Evolutionary conservation across 805 yeast species (phyloP).

Genomic region (Candida methanosorbosa): DNA sequence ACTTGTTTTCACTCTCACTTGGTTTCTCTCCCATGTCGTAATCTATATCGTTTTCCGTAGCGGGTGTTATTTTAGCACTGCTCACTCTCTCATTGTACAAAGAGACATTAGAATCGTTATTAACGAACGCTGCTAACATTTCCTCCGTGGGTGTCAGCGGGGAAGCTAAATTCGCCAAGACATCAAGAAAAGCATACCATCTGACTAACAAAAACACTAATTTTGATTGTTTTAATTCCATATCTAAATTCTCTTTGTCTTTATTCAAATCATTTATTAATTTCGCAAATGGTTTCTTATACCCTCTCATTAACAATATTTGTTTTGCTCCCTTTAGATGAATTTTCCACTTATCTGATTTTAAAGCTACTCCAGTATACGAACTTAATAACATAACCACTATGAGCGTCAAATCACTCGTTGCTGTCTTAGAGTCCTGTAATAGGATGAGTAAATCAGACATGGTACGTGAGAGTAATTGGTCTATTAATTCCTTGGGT

Average conservation of each 20-base stretch:
- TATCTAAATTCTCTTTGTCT: constrained; percentile 8
- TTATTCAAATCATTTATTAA: constrained; percentile 11
- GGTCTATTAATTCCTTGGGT: constrained; percentile 37
- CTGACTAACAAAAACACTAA: constrained; percentile 48
- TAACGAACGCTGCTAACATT: constrained; percentile 11
- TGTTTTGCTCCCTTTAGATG: constrained; percentile 64
- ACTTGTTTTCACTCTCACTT: constrained; percentile 2
- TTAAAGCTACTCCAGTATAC: constrained; percentile 40
- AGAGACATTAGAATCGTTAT: background rate
- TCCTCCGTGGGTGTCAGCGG: constrained; percentile 26
- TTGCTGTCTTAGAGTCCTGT: constrained; percentile 41
- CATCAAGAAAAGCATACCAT: constrained; percentile 64
- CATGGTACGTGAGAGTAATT: constrained; percentile 47
- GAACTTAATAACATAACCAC: constrained; percentile 51
- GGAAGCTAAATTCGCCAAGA: constrained; percentile 54
- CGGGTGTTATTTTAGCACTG: background rate
- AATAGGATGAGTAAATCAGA: constrained; percentile 45
- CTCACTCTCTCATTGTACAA: background rate
- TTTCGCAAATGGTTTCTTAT: constrained; percentile 25
- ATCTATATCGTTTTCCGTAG: constrained; percentile 9
- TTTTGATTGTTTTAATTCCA: constrained; percentile 24
- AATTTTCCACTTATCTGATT: constrained; percentile 47
- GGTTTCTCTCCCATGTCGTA: constrained; percentile 17
- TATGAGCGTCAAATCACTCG: constrained; percentile 61
- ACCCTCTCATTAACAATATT: constrained; percentile 45